phyloP scores from a whole-genome alignment of 2,329 filamentous ascomycete species.

The Beauveria bassiana region DNA sequence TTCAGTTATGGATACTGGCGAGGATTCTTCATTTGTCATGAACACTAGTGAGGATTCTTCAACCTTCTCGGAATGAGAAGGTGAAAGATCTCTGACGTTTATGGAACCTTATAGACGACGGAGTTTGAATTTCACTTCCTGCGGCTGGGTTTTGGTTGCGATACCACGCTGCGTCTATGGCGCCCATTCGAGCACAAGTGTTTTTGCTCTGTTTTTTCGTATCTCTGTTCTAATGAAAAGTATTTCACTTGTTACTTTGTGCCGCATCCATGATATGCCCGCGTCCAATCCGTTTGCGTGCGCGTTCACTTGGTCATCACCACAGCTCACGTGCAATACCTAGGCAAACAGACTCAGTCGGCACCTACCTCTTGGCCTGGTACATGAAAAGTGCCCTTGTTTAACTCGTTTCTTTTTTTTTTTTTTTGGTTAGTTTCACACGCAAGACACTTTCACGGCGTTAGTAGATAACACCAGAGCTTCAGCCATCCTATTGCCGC shows the following conservation, averaged over 20 bases:
- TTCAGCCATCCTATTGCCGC: not conserved
- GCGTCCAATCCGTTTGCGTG: not conserved
- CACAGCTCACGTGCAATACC: not conserved
- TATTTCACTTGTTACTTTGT: not conserved
- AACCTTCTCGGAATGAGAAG: constrained; percentile 25
- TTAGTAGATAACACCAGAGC: not conserved
- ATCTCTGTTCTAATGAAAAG: not conserved
- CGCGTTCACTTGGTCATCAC: not conserved
- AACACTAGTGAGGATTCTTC: constrained; percentile 13
- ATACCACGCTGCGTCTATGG: not conserved
- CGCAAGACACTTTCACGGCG: not conserved
- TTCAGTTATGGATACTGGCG: constrained; percentile 3
- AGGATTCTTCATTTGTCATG: not conserved
- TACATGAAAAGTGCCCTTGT: not conserved
- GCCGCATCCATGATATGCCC: too few species aligned
- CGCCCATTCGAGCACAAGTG: not conserved
- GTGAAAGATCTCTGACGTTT: constrained; percentile 7
- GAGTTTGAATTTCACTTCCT: not conserved
- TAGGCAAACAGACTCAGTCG: not conserved
- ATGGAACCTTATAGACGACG: not conserved
- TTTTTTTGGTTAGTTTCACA: too few species aligned
- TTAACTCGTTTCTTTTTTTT: not conserved
- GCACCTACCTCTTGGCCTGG: not conserved
- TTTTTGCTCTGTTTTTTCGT: not conserved
- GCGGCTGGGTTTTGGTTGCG: not conserved